Conservation (phyloP, 495 filamentous ascomycete species). For the Pseudoneurospora amorphoporcata region DNA sequence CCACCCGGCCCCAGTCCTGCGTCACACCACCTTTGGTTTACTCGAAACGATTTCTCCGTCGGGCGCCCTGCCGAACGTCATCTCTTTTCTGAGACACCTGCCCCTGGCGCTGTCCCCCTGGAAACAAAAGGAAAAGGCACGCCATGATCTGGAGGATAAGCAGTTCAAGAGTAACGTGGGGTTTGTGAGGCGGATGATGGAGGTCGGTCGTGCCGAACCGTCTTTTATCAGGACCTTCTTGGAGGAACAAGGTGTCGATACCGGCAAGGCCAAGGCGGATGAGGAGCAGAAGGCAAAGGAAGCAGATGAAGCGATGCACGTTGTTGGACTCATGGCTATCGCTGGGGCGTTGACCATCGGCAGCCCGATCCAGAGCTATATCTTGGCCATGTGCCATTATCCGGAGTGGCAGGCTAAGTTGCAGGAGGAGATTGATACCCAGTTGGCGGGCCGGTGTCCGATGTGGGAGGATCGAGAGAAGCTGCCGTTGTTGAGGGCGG, state of each 20-base stretch:
- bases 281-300: conserved; percentile 9
- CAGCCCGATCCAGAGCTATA: conserved; percentile 44
- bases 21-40: conserved; percentile 45
- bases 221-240: conserved; percentile 38
- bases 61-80: conserved; percentile 42
- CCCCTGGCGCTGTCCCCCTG: conserved; percentile 37
- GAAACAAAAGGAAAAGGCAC: conserved; percentile 37
- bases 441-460: conserved; percentile 38
- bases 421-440: conserved; percentile 44
- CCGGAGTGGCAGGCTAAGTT: conserved; percentile 43
- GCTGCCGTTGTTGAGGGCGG: conserved; percentile 41
- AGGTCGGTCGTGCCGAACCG: conserved; percentile 16
- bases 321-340: conserved; percentile 40
- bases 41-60: conserved; percentile 48
- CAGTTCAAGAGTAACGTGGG: conserved; percentile 31
- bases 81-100: conserved; percentile 35
- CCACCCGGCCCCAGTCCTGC: conserved; percentile 36
- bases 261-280: conserved; percentile 3
- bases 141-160: conserved; percentile 29
- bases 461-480: conserved; percentile 35
- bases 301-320: conserved; percentile 29
- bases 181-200: conserved; percentile 26
- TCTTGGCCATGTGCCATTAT: conserved; percentile 51
- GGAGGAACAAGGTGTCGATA: conserved; percentile 12
- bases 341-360: conserved; percentile 39